These are phyloP conservation scores for Mrakia hoshinonis DNA, from an alignment of 768 basidiomycete species.

Conservation along the genomic window DNA sequence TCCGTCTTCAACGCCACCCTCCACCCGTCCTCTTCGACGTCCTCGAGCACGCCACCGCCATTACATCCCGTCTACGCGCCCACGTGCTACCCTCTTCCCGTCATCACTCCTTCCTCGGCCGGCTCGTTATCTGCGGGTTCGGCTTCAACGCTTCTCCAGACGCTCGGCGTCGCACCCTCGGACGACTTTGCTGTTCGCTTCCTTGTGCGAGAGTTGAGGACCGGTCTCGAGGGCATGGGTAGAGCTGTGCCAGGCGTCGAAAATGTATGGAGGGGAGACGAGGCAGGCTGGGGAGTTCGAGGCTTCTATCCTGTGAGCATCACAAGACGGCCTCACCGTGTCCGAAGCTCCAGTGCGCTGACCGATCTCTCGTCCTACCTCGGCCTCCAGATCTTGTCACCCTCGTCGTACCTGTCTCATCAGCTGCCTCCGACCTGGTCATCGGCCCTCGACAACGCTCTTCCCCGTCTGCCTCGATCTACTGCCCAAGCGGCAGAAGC, in stretches of 20 bases:
- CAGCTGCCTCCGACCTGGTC: slow-evolving; percentile 42
- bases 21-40: background rate
- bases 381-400: slow-evolving; percentile 14
- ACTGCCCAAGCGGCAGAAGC: slow-evolving; percentile 37
- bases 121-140: background rate
- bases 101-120: background rate
- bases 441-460: slow-evolving; percentile 39
- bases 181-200: slow-evolving; percentile 5
- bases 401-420: slow-evolving; percentile 12
- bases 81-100: slow-evolving; percentile 22
- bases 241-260: slow-evolving; percentile 21
- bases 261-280: slow-evolving; percentile 25
- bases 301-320: slow-evolving; percentile 48
- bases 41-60: background rate
- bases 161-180: background rate
- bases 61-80: slow-evolving; percentile 24
- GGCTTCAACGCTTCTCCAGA: background rate
- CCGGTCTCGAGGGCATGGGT: slow-evolving; percentile 23
- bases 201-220: slow-evolving; percentile 16
- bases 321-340: slow-evolving; percentile 44
- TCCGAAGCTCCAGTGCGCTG: background rate
- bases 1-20: slow-evolving; percentile 22
- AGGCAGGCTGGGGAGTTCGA: slow-evolving; percentile 31
- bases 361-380: background rate
- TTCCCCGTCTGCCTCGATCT: slow-evolving; percentile 34